Percentiles rank a stretch among this genome's conserved stretches.
phyloP scores from a whole-genome alignment of 2,329 filamentous ascomycete genomes.

The Celoporthe dispersa region DNA sequence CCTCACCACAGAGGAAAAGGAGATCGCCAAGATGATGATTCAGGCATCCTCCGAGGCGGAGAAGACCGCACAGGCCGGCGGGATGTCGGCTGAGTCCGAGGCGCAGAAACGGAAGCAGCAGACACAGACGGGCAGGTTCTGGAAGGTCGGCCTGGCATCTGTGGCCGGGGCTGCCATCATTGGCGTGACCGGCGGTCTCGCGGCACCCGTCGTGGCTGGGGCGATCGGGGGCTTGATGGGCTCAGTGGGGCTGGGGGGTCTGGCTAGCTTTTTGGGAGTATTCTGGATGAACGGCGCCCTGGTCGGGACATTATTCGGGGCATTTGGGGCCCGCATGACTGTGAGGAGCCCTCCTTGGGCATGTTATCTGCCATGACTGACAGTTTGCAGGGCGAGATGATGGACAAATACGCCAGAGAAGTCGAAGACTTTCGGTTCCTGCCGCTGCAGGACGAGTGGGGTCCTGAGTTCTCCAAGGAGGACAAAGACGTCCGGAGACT shows the following conservation, averaged over 20 bases:
- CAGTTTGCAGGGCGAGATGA: conserved; percentile 67
- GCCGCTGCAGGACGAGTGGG: conserved; percentile 62
- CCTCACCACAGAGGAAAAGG: conserved; percentile 71
- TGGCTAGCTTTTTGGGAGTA: conserved; percentile 83
- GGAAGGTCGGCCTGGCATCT: conserved; percentile 89
- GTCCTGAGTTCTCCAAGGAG: conserved; percentile 38
- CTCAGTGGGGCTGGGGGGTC: conserved; percentile 80
- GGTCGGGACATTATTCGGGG: conserved; percentile 86
- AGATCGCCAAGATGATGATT: conserved; percentile 76
- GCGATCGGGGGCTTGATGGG: conserved; percentile 85
- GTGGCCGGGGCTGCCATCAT: conserved; percentile 88
- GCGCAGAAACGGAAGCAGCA: conserved; percentile 73
- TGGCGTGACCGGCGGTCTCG: conserved; percentile 90
- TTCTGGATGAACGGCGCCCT: conserved; percentile 85
- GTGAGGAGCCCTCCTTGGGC: conserved; percentile 36
- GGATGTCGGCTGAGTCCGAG: conserved; percentile 76
- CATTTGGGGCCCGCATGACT: conserved; percentile 79
- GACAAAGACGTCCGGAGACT: conserved; percentile 55
- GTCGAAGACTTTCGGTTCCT: conserved; percentile 84
- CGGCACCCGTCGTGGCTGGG: conserved; percentile 84
- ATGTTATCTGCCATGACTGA: neutral
- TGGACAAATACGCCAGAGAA: conserved; percentile 85
- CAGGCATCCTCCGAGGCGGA: conserved; percentile 53
- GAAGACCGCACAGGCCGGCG: conserved; percentile 58
- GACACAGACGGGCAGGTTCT: conserved; percentile 72